Conservation (phyloP, 345 rosid species). For the Eucalyptus pauciflora region DNA sequence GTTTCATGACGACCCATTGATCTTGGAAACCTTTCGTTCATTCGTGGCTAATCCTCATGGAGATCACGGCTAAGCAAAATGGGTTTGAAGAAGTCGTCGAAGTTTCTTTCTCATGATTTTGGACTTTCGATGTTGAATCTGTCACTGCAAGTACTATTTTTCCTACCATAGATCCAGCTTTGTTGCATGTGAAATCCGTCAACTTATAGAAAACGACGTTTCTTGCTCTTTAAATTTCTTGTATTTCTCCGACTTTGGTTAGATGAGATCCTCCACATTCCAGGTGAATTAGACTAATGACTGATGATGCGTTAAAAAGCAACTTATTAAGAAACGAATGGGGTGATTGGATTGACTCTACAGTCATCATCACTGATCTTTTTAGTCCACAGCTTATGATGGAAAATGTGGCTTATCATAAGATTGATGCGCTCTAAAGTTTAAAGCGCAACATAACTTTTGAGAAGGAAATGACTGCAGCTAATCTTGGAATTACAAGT, state of each 20-base stretch:
- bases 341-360: not conserved
- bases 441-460: not conserved
- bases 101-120: not conserved
- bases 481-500: not conserved
- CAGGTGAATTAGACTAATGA: accelerated
- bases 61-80: not conserved
- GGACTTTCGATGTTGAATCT: not conserved
- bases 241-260: not conserved
- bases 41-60: not conserved
- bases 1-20: not conserved
- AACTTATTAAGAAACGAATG: too few species aligned
- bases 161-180: not conserved
- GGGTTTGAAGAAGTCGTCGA: not conserved
- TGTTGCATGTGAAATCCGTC: not conserved
- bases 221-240: not conserved
- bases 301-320: not conserved
- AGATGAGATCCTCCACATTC: not conserved
- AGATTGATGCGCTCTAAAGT: not conserved
- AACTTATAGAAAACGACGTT: not conserved
- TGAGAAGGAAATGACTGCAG: not conserved
- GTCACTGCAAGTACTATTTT: not conserved
- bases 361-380: not conserved
- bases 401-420: too few species aligned
- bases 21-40: not conserved
- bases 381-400: not conserved